phyloP scores from a whole-genome alignment of 2,329 filamentous ascomycete species.

The Paraphoma sp. region DNA sequence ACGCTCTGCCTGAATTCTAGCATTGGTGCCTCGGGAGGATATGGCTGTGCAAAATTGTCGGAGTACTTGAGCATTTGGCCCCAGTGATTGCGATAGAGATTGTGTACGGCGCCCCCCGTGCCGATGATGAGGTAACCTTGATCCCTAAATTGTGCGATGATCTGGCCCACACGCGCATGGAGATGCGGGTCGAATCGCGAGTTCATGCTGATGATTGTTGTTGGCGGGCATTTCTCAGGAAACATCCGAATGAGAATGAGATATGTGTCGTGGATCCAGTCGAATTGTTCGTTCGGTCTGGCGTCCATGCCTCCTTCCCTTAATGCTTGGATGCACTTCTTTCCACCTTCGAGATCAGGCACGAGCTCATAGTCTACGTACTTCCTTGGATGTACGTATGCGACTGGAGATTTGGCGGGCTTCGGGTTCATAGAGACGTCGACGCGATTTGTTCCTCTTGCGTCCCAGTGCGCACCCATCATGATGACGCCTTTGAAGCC shows the following conservation, averaged over 20 bases:
- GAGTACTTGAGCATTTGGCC: constrained; percentile 67
- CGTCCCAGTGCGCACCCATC: constrained; percentile 75
- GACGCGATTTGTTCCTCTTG: constrained; percentile 59
- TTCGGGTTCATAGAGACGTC: constrained; percentile 67
- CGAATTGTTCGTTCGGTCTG: constrained; percentile 61
- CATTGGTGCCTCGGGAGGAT: constrained; percentile 65
- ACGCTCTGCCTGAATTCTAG: constrained; percentile 71
- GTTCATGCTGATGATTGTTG: constrained; percentile 65
- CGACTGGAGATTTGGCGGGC: constrained; percentile 68
- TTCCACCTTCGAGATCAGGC: constrained; percentile 63
- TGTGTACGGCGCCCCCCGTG: constrained; percentile 71
- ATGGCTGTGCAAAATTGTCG: constrained; percentile 68
- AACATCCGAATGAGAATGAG: constrained; percentile 75
- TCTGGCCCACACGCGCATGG: constrained; percentile 64
- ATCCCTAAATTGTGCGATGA: constrained; percentile 62
- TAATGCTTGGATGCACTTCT: constrained; percentile 60
- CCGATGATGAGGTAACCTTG: constrained; percentile 65
- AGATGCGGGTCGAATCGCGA: constrained; percentile 63
- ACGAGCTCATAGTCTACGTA: constrained; percentile 68
- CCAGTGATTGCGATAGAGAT: constrained; percentile 73
- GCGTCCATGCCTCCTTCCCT: constrained; percentile 61
- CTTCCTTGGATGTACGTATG: constrained; percentile 70
- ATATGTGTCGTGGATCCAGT: constrained; percentile 77
- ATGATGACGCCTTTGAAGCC: constrained; percentile 69
- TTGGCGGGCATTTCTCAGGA: constrained; percentile 68